Evolutionary conservation across 345 rosid genomes (phyloP), one percentile per base, ranked within the genome.

Genomic region (Aquilaria malaccensis): DNA sequence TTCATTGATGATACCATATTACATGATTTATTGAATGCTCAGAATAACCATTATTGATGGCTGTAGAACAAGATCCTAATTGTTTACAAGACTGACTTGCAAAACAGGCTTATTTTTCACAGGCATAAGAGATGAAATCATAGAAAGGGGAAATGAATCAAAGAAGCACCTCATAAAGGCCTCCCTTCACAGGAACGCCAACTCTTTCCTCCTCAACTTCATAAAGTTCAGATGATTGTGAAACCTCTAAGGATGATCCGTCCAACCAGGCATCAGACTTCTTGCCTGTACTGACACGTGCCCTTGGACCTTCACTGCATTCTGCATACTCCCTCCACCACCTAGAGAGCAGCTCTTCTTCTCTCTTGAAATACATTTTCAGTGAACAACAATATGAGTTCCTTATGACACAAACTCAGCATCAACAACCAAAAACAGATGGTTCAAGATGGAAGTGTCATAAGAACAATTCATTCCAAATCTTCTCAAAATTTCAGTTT

Each of bases 281-380:
- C 45, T 62, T 72, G 53, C 62, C 67, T 2, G 86, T 45, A 73
- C 65, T 63, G 55, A 65, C 67, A 68, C 56, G 81, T 47, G 66
- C 77, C 49, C 51, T 61, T 10, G 99, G 99, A 50, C 99, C 99
- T 74, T 79, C 96, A 49, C 97, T 91, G 65, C 99, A 88, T 73
- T 94, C 99, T n/a, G 95, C 96, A 74, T 83, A 94, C 80, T 90
- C 99, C 77, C 75, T 81, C 99, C 99, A 94, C 99, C 99, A 94
- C 60, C 70, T 70, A 72, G 96, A 88, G 33, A 94, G 88, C 81
- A 94, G 70, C 65, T 88, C 99, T 67, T 91, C 97, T 72, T 94
- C 99, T 71, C 80, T 91, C 99, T 94, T 76, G 10, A 51, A 50
- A 68, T 50, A 13, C 37, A 60, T 59, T 58, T 49, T 47, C 46